phyloP scores from a whole-genome alignment of 2,329 filamentous ascomycete species.

The Aplosporella prunicola region DNA sequence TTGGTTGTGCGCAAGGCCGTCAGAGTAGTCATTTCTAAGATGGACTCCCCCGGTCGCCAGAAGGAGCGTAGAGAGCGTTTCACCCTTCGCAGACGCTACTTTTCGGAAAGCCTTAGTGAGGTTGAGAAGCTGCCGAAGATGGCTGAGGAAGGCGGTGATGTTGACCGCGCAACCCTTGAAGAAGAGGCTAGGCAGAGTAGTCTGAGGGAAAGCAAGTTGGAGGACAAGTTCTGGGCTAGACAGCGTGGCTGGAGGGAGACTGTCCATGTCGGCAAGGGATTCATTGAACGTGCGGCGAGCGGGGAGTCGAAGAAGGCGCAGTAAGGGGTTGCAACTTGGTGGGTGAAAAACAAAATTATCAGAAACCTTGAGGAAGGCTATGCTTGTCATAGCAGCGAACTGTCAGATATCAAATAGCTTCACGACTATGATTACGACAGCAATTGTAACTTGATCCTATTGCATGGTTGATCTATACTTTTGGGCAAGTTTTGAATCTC shows the following conservation, averaged over 20 bases:
- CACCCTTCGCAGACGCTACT: conserved; percentile 65
- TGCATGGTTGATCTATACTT: too few species aligned
- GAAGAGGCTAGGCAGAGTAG: conserved; percentile 40
- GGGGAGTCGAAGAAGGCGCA: conserved; percentile 29
- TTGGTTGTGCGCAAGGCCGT: conserved; percentile 67
- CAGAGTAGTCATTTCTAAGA: conserved; percentile 61
- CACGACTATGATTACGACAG: too few species aligned
- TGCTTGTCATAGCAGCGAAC: too few species aligned
- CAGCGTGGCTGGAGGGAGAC: conserved; percentile 42
- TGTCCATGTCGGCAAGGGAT: conserved; percentile 39
- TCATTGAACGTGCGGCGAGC: conserved; percentile 37
- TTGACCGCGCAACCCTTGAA: conserved; percentile 56
- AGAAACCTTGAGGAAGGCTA: too few species aligned
- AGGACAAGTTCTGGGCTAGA: conserved; percentile 44
- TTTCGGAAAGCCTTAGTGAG: conserved; percentile 61
- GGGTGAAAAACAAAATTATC: neutral
- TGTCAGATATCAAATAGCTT: too few species aligned
- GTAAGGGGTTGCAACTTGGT: neutral
- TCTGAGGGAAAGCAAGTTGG: conserved; percentile 32
- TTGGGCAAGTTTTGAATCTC: too few species aligned
- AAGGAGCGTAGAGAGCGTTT: conserved; percentile 78
- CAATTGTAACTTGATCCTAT: too few species aligned
- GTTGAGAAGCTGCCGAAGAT: conserved; percentile 39
- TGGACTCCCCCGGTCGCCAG: conserved; percentile 79
- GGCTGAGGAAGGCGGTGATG: conserved; percentile 47